Evolutionary conservation across 257 asterid species (phyloP), one percentile per base, ranked within the genome.

Genomic region (Nicotiana tomentosiformis): DNA sequence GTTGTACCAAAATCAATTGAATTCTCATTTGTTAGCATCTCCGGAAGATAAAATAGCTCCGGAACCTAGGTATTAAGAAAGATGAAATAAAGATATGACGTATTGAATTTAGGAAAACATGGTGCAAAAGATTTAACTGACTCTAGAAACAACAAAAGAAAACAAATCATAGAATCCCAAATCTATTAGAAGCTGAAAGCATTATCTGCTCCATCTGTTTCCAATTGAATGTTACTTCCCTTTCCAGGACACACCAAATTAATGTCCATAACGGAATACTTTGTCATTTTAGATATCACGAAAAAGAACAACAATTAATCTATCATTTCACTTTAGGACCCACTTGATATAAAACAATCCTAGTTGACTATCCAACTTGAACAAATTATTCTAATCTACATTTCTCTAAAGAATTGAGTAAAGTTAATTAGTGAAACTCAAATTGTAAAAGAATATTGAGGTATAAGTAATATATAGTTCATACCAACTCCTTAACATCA

Each of bases 401-500:
- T 51, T 74, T 26, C 37, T 49, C 43, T 74, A 11, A 51, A 74
- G 43, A 46, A 74, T 74, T 74, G 79, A 72, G 79, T 49, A 53
- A 53, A 53, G 57, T 14, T 14, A 53, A 53, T 43, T 43, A 43
- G 49, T 43, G 11, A 43, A 8, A 43, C 49, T 43, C 49, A 43
- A 51, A 74, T 51, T 16, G 64, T 23, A 76, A 84, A 61, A 70
- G 66, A 58, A 23, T 46, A 16, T 26, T 53, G 18, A 18, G 4
- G 30, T 29, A 43, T 61, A 81, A 66, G 65, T 49, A 78, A 49
- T 77, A 55, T 72, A 32, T 60, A 86, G 81, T 81, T 82, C 72
- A 72, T 92, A 96, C 99, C 99, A 96, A 85, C 85, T 96, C 99
- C 85, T 96, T 96, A 66, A 96, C 95, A 81, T 96, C 99, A 85